Conservation (phyloP, 2,329 filamentous ascomycete species). For the Rhinocladiella similis region DNA sequence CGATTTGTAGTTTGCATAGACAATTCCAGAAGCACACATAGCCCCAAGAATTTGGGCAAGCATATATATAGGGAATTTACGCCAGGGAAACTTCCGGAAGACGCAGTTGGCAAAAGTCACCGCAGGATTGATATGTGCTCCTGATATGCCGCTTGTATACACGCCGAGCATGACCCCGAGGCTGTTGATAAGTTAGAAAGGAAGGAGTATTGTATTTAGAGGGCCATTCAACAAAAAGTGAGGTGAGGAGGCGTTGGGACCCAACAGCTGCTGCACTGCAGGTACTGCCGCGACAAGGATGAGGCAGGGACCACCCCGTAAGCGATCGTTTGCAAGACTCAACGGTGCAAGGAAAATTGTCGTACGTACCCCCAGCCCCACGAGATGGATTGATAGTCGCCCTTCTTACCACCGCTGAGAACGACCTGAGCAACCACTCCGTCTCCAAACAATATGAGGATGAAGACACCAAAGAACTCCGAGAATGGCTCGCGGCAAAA, state of each 20-base stretch:
- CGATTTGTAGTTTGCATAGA: constrained; percentile 65
- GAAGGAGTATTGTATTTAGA: neutral
- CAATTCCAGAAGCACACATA: constrained; percentile 60
- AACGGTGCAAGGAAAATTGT: neutral
- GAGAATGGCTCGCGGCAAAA: constrained; percentile 60
- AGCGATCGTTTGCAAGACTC: neutral
- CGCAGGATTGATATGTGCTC: constrained; percentile 64
- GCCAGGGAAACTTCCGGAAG: constrained; percentile 68
- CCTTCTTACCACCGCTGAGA: constrained; percentile 50
- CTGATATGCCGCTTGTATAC: constrained; percentile 60
- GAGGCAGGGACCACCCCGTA: neutral
- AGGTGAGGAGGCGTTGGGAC: neutral
- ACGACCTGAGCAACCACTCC: constrained; percentile 65
- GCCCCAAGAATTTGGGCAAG: constrained; percentile 67
- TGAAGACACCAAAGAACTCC: constrained; percentile 69
- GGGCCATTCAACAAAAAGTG: neutral
- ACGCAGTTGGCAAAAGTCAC: constrained; percentile 63
- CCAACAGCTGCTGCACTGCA: neutral
- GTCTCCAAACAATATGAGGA: constrained; percentile 68
- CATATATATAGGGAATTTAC: constrained; percentile 66
- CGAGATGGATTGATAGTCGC: constrained; percentile 53
- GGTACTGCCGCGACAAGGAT: neutral
- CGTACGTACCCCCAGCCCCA: constrained; percentile 50
- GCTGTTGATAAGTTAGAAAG: constrained; percentile 35
- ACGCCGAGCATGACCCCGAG: constrained; percentile 70